Percentiles rank a stretch among this genome's conserved stretches.
Conservation (phyloP, 441 rosid species). For the Brassica balearica region DNA sequence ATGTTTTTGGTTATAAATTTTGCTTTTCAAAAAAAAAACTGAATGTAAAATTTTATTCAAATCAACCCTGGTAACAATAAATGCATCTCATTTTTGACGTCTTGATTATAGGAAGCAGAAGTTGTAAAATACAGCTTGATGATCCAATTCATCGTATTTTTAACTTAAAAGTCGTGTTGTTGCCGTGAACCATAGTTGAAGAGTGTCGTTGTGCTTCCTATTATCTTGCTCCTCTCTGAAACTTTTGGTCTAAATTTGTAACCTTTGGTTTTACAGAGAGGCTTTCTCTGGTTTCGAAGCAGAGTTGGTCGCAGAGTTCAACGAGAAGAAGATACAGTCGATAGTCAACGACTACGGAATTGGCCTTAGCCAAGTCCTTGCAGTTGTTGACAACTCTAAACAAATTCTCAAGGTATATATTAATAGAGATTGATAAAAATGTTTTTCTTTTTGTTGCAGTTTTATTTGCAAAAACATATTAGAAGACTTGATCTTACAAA, state of each 20-base stretch:
- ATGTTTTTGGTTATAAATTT: conserved; percentile 2
- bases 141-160: too few relatives aligned
- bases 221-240: background rate
- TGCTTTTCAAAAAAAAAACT: background rate
- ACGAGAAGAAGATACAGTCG: conserved; percentile 62
- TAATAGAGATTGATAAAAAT: background rate
- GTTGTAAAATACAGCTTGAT: too few relatives aligned
- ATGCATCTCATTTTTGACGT: background rate
- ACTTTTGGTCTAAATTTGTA: background rate
- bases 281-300: conserved; percentile 70
- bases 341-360: conserved; percentile 54
- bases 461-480: too few relatives aligned
- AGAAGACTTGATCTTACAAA: too few relatives aligned
- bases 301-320: conserved; percentile 56
- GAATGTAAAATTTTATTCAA: background rate
- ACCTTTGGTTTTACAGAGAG: conserved; percentile 51
- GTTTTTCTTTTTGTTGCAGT: background rate
- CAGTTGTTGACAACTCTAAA: conserved; percentile 62
- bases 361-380: conserved; percentile 64
- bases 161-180: background rate
- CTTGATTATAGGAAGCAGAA: background rate
- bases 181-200: background rate
- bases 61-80: background rate
- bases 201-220: background rate
- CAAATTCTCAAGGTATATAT: conserved; percentile 63